Evolutionary conservation across 139 green algal genomes (phyloP).

Genomic region (Desmodesmus armatus): DNA sequence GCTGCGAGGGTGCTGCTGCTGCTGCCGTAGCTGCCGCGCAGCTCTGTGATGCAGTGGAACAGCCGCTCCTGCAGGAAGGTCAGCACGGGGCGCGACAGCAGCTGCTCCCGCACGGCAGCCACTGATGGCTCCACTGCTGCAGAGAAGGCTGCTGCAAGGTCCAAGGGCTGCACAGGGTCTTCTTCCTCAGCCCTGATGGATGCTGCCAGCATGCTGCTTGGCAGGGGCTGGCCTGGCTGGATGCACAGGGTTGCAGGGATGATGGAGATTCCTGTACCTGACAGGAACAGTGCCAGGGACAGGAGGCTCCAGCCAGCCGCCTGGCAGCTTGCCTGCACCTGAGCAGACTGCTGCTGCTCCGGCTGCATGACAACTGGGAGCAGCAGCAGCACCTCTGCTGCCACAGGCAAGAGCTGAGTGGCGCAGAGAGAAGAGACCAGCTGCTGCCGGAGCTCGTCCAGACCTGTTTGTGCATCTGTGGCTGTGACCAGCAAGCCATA

Average conservation of each 20-base stretch:
- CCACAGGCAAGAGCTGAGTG: slow-evolving; percentile 23
- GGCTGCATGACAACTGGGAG: neutral
- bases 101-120: slow-evolving; percentile 8
- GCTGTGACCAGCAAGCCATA: slow-evolving; percentile 24
- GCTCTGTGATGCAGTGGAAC: slow-evolving; percentile 29
- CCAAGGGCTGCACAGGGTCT: neutral
- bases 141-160: neutral
- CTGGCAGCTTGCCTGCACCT: slow-evolving; percentile 21
- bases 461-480: slow-evolving; percentile 18
- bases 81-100: slow-evolving; percentile 1
- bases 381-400: slow-evolving; percentile 14
- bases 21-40: neutral
- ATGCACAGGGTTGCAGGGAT: neutral
- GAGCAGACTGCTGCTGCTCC: neutral
- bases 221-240: slow-evolving; percentile 7
- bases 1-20: neutral
- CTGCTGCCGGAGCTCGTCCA: slow-evolving; percentile 26
- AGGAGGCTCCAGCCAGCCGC: slow-evolving; percentile 16
- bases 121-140: neutral
- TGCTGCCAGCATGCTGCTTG: slow-evolving; percentile 31
- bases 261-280: slow-evolving; percentile 23
- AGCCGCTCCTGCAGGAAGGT: slow-evolving; percentile 40
- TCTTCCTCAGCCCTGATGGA: neutral
- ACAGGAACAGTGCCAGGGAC: slow-evolving; percentile 40
- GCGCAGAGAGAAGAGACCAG: slow-evolving; percentile 7